A percentile compares a stretch with the other conserved stretches of the same genome.
These are phyloP conservation scores for Plasmodium coatneyi DNA, from an alignment of 169 alveolate genomes.

Conservation along the genomic window DNA sequence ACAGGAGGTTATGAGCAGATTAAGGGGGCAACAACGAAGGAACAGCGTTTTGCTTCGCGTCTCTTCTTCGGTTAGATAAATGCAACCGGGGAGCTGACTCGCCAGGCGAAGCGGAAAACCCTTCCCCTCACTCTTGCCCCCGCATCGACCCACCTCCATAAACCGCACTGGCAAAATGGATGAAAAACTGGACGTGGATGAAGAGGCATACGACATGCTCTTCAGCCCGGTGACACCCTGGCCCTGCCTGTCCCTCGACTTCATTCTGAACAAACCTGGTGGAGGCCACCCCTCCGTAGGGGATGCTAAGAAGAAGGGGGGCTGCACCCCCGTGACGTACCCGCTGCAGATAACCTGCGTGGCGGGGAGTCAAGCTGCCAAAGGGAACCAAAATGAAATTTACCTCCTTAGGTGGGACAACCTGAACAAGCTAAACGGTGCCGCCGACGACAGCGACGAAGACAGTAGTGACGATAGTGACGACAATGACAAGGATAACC, in stretches of 20 bases:
- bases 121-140: not conserved
- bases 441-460: not conserved
- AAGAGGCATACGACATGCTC: slow-evolving; percentile 36
- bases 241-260: slow-evolving; percentile 87
- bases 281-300: not conserved
- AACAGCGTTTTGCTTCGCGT: not conserved
- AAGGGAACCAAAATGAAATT: not conserved
- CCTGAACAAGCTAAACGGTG: slow-evolving; percentile 12
- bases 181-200: slow-evolving; percentile 17
- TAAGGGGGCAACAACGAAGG: not conserved
- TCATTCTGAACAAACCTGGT: slow-evolving; percentile 64
- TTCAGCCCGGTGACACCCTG: slow-evolving; percentile 73
- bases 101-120: not conserved
- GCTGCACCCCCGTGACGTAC: not conserved
- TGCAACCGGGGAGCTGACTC: not conserved
- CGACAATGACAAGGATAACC: not conserved
- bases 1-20: not conserved
- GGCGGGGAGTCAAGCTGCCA: slow-evolving; percentile 49
- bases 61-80: not conserved
- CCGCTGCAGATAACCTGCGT: slow-evolving; percentile 36
- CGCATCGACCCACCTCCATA: not conserved
- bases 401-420: slow-evolving; percentile 50
- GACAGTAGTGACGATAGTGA: not conserved
- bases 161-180: not conserved
- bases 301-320: not conserved